Percentiles rank a stretch among this genome's conserved stretches.
Evolutionary conservation across 768 basidiomycete species (phyloP).

Genomic region (Epithele typhae): DNA sequence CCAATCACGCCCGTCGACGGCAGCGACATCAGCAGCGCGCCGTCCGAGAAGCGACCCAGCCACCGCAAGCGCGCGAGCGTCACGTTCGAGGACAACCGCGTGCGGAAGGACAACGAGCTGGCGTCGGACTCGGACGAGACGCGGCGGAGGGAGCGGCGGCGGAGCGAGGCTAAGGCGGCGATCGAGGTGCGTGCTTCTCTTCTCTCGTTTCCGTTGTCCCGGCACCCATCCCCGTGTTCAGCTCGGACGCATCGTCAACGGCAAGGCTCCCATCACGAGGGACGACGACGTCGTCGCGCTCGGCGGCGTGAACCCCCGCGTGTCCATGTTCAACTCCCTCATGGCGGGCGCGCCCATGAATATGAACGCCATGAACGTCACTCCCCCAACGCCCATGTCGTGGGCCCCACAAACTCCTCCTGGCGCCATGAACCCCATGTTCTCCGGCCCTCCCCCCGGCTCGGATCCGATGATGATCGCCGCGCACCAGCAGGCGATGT

Average conservation of each 20-base stretch:
- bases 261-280: conserved; percentile 52
- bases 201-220: conserved; percentile 1
- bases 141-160: conserved; percentile 66
- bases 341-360: conserved; percentile 20
- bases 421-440: conserved; percentile 33
- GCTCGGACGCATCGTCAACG: conserved; percentile 89
- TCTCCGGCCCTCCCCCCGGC: conserved; percentile 29
- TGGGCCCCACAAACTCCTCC: conserved; percentile 15
- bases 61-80: conserved; percentile 44
- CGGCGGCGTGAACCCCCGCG: conserved; percentile 27
- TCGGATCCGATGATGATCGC: conserved; percentile 57
- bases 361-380: conserved; percentile 22
- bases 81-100: conserved; percentile 55
- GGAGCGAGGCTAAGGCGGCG: conserved; percentile 81
- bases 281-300: conserved; percentile 32
- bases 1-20: conserved; percentile 79
- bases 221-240: conserved; percentile 26
- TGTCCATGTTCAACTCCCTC: conserved; percentile 32
- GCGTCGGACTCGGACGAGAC: conserved; percentile 37
- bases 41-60: conserved; percentile 2
- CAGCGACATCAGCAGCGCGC: conserved; percentile 45
- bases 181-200: conserved; percentile 60
- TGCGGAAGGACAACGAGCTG: conserved; percentile 14
- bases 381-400: conserved; percentile 14
- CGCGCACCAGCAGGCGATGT: conserved; percentile 86